Evolutionary conservation across 2,329 filamentous ascomycete species (phyloP), one percentile per base, ranked within the genome.

Genomic region (Alternaria sp.): DNA sequence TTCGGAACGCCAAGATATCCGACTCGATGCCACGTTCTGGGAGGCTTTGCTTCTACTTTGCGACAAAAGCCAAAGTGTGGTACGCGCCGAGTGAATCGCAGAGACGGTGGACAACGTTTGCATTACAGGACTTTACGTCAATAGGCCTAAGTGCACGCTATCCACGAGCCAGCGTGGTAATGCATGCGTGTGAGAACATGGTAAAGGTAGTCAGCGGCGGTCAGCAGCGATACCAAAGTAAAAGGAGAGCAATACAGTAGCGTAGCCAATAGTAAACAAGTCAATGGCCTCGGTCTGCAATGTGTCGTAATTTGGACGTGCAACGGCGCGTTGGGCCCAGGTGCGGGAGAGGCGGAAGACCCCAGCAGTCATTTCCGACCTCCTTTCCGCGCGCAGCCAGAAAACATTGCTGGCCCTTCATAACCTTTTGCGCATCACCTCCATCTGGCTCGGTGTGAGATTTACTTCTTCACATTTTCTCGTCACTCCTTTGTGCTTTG

Each of bases 321-420:
- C 54, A 70, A 62, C 66, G 62, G 68, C 65, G 65, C 60, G 64
- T 56, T 61, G 64, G 59, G 65, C 62, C 56, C 64, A 56, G 59
- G 62, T 57, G 60, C 75, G 76, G 74, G 61, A 73, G 59, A 65
- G 64, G 65, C 74, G 75, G 73, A 72, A 67, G 68, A 64, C 66
- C 62, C 65, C 64, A 60, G 69, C 59, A 65, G 70, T 77, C 75
- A 77, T 77, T 71, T 78, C 74, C 75, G 76, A 72, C 66, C 76
- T 76, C 77, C 75, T 78, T 75, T 77, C 73, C 71, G 70, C 36
- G 65, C 69, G 62, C 66, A 62, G 60, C 62, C 67, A 72, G 62
- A 74, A 73, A 72, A 72, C 66, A 69, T 69, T 56, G 69, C 59
- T 60, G 66, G 61, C 61, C 67, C 65, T 72, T 68, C 47, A 74